Base-by-base conservation (phyloP, 2,329 filamentous ascomycete species). In the Ambrosiella cleistominuta region DNA sequence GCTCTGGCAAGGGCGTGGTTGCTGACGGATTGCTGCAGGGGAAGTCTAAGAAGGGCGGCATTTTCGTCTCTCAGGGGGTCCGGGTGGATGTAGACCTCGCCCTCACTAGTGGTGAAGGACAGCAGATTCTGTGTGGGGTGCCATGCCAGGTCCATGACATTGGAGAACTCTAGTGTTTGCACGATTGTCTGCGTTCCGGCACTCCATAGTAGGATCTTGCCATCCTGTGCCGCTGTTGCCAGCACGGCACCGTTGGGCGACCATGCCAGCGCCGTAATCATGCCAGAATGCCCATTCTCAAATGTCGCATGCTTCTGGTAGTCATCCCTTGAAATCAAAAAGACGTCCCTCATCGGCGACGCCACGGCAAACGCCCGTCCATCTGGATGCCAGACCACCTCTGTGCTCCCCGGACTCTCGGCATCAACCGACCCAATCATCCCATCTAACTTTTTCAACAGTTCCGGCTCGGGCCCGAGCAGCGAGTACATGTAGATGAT, bases 191-290 rank as follows among this genome's bases (percentile, higher is more conserved):
- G 91, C 1, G 86, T 88, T 68, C 85, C 89, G 1, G 87, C 85
- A 66, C 96, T 88, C 93, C 94, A 98, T 2, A 98, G 73, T 35
- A 86, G 68, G 3, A 94, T 71, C 66, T 81, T 87, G 64, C 79
- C 77, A 65, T 86, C 83, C 63, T 80, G 81, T 62, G 74, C 81
- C 13, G 83, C 81, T 15, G 81, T 81, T 8, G 83, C 88, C 19
- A 98, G 75, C 65, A 98, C 75, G 1, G 90, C 87, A 44, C 93
- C 93, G 66, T 98, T 98, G 1, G 89, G 88, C 12, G 91, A 95
- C 93, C 93, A 98, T 40, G 86, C 82, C 40, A 94, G 71, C 1
- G 90, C 86, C 0, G 88, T 95, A 60, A 98, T 84, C 63, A 94
- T 86, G 15, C 83, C 84, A 47, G 82, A 81, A 66, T 97, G 93